Conservation (phyloP, 148 eudicot species). For the Camellia lanceoleosa region DNA sequence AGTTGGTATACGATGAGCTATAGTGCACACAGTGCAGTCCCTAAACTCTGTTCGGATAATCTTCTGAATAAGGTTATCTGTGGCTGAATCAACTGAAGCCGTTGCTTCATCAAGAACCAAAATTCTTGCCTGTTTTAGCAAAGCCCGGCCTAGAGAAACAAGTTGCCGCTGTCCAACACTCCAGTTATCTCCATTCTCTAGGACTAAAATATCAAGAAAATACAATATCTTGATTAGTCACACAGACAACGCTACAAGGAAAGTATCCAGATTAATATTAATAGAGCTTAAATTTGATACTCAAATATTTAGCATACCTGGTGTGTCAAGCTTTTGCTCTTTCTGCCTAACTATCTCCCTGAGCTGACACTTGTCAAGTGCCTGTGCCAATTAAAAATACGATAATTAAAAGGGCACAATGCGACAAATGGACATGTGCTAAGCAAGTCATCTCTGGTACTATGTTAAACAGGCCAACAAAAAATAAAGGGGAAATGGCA, state of each 20-base stretch:
- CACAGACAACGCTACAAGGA: background rate
- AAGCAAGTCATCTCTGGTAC: background rate
- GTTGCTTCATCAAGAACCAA: conserved; percentile 98
- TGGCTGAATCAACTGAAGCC: conserved; percentile 95
- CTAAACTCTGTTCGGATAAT: conserved; percentile 79
- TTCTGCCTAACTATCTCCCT: conserved; percentile 75
- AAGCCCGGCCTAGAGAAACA: conserved; percentile 88
- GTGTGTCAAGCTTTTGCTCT: conserved; percentile 83
- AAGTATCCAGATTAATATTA: background rate
- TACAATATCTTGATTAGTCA: background rate
- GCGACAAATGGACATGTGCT: background rate
- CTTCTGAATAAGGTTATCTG: conserved; percentile 91
- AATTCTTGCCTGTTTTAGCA: conserved; percentile 87
- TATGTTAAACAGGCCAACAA: background rate
- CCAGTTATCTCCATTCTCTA: conserved; percentile 98
- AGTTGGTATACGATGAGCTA: conserved; percentile 95
- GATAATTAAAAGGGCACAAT: background rate
- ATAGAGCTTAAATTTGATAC: conserved; percentile 10
- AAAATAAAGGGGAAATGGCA: background rate
- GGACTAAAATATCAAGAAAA: conserved; percentile 44
- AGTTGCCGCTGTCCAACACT: conserved; percentile 98
- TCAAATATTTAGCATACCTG: conserved; percentile 43
- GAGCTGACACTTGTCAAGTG: conserved; percentile 95
- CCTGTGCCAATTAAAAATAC: conserved; percentile 42
- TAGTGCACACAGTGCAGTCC: conserved; percentile 84